These are phyloP conservation scores for Fusarium sp. DNA, from an alignment of 2,329 filamentous ascomycete genomes.

Conservation along the genomic window DNA sequence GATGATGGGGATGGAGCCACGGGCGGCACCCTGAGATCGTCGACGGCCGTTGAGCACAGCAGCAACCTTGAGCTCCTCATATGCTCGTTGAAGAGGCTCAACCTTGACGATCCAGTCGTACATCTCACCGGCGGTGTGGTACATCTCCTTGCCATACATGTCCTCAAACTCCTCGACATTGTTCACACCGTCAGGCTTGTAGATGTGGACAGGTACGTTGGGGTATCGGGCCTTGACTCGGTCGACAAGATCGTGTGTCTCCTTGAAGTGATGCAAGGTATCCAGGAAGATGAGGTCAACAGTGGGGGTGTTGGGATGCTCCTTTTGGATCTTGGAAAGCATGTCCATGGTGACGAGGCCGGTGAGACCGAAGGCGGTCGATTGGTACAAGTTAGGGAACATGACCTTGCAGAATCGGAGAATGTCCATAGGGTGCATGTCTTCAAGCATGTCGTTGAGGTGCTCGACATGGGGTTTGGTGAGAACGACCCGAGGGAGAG, in stretches of 20 bases:
- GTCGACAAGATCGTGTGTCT: conserved; percentile 78
- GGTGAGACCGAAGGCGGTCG: conserved; percentile 82
- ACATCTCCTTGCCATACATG: conserved; percentile 83
- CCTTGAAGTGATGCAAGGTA: conserved; percentile 82
- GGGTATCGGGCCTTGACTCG: conserved; percentile 80
- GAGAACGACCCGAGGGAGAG: conserved; percentile 81
- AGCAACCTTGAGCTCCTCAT: conserved; percentile 84
- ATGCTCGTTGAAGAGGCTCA: conserved; percentile 92
- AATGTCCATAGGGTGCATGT: conserved; percentile 89
- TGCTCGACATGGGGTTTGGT: conserved; percentile 88
- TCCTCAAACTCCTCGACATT: conserved; percentile 80
- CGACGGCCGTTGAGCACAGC: conserved; percentile 93
- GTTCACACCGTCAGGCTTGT: conserved; percentile 81
- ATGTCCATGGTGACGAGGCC: conserved; percentile 87
- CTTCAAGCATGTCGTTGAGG: conserved; percentile 88
- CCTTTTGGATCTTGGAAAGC: conserved; percentile 75
- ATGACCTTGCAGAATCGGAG: conserved; percentile 91
- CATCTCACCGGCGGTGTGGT: conserved; percentile 84
- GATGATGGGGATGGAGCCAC: conserved; percentile 88
- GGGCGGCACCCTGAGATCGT: conserved; percentile 90
- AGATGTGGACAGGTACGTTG: conserved; percentile 83
- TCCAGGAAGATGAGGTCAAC: conserved; percentile 82
- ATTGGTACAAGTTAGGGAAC: conserved; percentile 89
- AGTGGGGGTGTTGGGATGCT: conserved; percentile 66
- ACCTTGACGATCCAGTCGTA: conserved; percentile 99